Evolutionary conservation across 768 basidiomycete species (phyloP).

Genomic region (Podaxis sp.): DNA sequence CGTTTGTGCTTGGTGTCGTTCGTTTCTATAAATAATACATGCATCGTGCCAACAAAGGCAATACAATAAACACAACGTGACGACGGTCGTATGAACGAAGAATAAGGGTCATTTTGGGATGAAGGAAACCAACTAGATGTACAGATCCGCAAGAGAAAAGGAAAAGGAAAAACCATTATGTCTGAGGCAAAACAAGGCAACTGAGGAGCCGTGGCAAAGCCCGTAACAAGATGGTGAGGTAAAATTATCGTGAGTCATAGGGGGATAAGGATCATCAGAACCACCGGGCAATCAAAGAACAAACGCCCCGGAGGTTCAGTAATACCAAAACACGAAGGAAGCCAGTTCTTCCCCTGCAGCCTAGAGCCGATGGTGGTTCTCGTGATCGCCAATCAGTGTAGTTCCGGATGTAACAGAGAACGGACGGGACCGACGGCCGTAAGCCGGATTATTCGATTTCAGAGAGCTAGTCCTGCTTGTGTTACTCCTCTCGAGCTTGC

Average conservation of each 20-base stretch:
- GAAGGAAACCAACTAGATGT: background rate
- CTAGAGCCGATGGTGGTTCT: constrained; percentile 2
- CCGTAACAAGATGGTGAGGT: background rate
- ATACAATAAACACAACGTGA: background rate
- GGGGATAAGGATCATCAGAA: background rate
- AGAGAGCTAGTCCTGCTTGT: background rate
- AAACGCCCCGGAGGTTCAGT: background rate
- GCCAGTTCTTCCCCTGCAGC: too few species aligned
- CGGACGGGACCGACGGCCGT: constrained; percentile 1
- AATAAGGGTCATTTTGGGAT: background rate
- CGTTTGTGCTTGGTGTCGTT: background rate
- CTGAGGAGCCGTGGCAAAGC: background rate
- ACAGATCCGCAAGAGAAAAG: background rate
- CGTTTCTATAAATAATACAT: constrained; percentile 11
- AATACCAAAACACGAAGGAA: background rate
- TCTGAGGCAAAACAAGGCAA: background rate
- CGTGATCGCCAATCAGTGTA: constrained; percentile 14
- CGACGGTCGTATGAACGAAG: background rate
- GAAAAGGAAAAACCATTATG: background rate
- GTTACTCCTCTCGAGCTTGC: constrained; percentile 11
- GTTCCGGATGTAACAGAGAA: constrained; percentile 11
- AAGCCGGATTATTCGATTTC: background rate
- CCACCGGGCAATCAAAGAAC: background rate
- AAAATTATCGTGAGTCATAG: background rate
- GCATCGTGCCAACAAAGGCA: background rate